Evolutionary conservation across 2,329 filamentous ascomycete genomes (phyloP).

Genomic region (Aquanectria penicillioides): DNA sequence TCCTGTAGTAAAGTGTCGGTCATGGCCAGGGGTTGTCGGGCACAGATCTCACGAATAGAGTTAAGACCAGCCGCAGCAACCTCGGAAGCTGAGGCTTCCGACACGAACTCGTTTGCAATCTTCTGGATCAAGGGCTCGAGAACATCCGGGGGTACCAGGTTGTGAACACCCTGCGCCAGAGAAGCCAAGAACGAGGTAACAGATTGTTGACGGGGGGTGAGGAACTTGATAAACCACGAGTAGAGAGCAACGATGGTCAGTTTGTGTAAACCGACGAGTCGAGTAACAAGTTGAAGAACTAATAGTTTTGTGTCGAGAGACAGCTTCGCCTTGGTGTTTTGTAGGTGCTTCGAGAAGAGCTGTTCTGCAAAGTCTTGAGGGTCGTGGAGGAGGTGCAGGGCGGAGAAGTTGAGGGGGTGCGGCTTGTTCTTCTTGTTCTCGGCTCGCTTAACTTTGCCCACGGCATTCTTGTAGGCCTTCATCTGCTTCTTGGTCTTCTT

Average conservation of each 20-base stretch:
- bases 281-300: conserved; percentile 90
- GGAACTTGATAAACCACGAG: conserved; percentile 94
- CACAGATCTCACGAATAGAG: conserved; percentile 93
- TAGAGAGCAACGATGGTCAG: conserved; percentile 90
- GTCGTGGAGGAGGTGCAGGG: conserved; percentile 91
- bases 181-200: conserved; percentile 95
- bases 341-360: conserved; percentile 90
- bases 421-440: conserved; percentile 90
- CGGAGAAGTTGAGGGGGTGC: conserved; percentile 93
- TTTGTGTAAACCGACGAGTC: conserved; percentile 92
- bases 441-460: conserved; percentile 82
- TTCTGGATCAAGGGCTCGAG: conserved; percentile 92
- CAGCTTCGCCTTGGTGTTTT: conserved; percentile 85
- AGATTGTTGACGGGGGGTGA: conserved; percentile 86
- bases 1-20: conserved; percentile 95
- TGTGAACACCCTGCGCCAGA: conserved; percentile 90
- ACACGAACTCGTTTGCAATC: conserved; percentile 98
- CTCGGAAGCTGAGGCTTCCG: conserved; percentile 89
- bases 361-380: conserved; percentile 93
- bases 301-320: conserved; percentile 88
- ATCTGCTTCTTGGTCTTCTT: conserved; percentile 95
- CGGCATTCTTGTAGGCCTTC: conserved; percentile 80
- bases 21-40: conserved; percentile 94
- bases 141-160: conserved; percentile 89
- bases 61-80: conserved; percentile 93